These are phyloP conservation scores for Vigna trinervia DNA, from an alignment of 306 rosid genomes.

Conservation along the genomic window DNA sequence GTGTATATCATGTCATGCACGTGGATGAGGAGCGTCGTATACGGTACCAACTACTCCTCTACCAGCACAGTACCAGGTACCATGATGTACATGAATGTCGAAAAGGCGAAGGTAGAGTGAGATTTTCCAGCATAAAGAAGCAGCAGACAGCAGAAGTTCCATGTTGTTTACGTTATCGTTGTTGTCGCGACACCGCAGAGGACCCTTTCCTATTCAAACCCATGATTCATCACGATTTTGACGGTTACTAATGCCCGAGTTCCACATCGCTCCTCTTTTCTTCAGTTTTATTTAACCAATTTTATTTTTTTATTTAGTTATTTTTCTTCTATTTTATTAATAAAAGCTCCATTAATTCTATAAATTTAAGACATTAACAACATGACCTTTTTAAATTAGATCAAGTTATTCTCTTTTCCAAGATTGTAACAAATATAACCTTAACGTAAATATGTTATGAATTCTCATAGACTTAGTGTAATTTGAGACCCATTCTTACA, in stretches of 20 bases:
- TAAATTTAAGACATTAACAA: too few species aligned
- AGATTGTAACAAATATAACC: too few species aligned
- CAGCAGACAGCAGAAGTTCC: conserved; percentile 14
- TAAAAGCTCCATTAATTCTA: too few species aligned
- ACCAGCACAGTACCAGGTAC: background rate
- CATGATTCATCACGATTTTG: conserved; percentile 37
- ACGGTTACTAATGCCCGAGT: conserved; percentile 30
- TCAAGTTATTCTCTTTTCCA: too few species aligned
- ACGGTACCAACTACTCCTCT: conserved; percentile 6
- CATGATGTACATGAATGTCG: conserved; percentile 14
- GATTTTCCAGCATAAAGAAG: background rate
- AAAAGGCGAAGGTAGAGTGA: conserved; percentile 28
- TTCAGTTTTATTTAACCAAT: background rate
- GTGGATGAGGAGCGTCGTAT: conserved; percentile 38
- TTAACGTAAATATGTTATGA: too few species aligned
- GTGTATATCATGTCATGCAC: conserved; percentile 30
- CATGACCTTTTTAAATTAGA: too few species aligned
- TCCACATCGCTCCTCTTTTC: conserved; percentile 16
- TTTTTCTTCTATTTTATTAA: too few species aligned
- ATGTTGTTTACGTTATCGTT: conserved; percentile 45
- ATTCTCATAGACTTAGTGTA: too few species aligned
- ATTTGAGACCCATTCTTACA: too few species aligned
- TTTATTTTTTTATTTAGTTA: too few species aligned
- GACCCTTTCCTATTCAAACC: conserved; percentile 40
- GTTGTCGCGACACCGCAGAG: conserved; percentile 33